A percentile compares a stretch with the other conserved stretches of the same genome.
These are phyloP conservation scores for Pyrenophora teres DNA, from an alignment of 2,329 filamentous ascomycete genomes.

Conservation along the genomic window DNA sequence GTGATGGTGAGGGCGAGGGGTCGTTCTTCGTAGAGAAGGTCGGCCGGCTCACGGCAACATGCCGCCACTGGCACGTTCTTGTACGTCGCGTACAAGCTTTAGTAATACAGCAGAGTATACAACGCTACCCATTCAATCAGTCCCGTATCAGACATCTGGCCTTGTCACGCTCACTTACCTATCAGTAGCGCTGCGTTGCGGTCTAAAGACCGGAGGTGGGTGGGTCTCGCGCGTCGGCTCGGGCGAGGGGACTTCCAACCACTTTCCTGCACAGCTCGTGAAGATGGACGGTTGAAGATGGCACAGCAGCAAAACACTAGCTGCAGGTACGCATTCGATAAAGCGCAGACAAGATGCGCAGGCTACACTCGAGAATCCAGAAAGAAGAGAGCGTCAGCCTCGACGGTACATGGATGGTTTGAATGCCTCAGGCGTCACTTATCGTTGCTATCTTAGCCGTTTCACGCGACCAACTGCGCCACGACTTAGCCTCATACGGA, in stretches of 20 bases:
- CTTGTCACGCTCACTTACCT: constrained; percentile 10
- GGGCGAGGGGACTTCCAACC: constrained; percentile 8
- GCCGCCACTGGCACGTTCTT: constrained; percentile 28
- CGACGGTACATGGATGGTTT: background rate
- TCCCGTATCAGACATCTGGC: background rate
- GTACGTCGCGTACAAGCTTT: constrained; percentile 2
- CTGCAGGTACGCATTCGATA: too few relatives aligned
- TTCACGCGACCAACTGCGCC: constrained; percentile 15
- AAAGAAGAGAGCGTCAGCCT: background rate
- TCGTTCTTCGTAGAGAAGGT: constrained; percentile 13
- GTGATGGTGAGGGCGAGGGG: constrained; percentile 11
- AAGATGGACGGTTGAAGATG: background rate
- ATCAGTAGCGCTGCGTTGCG: constrained; percentile 16
- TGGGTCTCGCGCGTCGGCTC: constrained; percentile 16
- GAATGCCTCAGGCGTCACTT: constrained; percentile 9
- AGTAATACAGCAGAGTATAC: constrained; percentile 8
- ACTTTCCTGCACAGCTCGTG: constrained; percentile 4
- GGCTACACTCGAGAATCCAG: background rate
- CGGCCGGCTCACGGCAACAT: constrained; percentile 35
- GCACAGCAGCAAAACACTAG: background rate
- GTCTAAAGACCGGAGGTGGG: constrained; percentile 20
- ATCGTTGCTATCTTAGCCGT: constrained; percentile 15
- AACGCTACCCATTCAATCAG: constrained; percentile 5
- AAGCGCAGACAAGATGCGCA: background rate
- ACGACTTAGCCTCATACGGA: constrained; percentile 5